A percentile compares a stretch with the other conserved stretches of the same genome.
Conservation (phyloP, 2,329 filamentous ascomycete genomes). For the Pestalotiopsis sp. region DNA sequence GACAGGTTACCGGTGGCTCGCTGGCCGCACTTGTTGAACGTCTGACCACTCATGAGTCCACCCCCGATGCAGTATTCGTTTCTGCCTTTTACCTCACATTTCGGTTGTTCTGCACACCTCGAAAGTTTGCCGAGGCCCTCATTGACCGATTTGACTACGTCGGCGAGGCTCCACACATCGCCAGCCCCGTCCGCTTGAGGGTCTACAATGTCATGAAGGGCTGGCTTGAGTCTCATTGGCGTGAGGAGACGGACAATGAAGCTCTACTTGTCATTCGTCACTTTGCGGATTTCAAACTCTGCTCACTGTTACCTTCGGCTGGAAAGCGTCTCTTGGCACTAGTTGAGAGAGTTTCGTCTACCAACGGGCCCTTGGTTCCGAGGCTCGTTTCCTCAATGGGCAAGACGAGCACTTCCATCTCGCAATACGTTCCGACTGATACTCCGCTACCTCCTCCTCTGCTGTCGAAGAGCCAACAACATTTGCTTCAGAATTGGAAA, state of each 20-base stretch:
- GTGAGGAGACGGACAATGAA: constrained; percentile 75
- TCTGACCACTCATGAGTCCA: constrained; percentile 89
- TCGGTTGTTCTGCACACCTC: constrained; percentile 83
- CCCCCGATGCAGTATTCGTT: constrained; percentile 88
- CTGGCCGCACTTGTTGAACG: constrained; percentile 91
- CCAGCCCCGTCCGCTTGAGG: constrained; percentile 80
- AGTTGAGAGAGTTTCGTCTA: constrained; percentile 74
- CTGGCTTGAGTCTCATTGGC: constrained; percentile 97
- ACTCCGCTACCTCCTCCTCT: constrained; percentile 70
- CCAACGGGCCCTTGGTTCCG: constrained; percentile 76
- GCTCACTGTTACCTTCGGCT: constrained; percentile 71
- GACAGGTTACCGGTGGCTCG: constrained; percentile 90
- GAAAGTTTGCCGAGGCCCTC: constrained; percentile 78
- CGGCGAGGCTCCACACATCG: constrained; percentile 73
- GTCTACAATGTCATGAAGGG: constrained; percentile 98
- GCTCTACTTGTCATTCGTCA: constrained; percentile 76
- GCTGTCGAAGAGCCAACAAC: constrained; percentile 77
- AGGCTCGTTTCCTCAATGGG: constrained; percentile 84
- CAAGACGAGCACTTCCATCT: constrained; percentile 79
- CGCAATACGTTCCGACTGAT: constrained; percentile 72
- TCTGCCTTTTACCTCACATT: constrained; percentile 97
- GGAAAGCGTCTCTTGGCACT: constrained; percentile 82
- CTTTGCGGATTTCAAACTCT: constrained; percentile 78
- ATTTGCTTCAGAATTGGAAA: constrained; percentile 74
- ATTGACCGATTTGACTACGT: constrained; percentile 93